Percentiles rank a stretch among this genome's conserved stretches.
phyloP scores from a whole-genome alignment of 768 basidiomycete species.

The Tricholoma furcatifolium region DNA sequence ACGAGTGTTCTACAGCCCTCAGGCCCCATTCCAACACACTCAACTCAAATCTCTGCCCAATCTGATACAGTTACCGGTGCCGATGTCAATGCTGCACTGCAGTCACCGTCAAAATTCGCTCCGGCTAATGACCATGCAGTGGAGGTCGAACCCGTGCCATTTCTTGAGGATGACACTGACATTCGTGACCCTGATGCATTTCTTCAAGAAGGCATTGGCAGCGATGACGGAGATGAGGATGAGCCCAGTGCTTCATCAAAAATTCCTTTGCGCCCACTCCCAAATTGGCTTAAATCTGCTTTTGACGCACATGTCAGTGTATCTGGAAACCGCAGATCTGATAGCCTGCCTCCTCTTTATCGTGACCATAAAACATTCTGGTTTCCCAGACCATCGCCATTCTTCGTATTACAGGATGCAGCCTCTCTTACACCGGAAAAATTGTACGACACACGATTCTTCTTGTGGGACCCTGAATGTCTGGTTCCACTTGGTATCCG shows the following conservation, averaged over 20 bases:
- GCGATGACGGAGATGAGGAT: background rate
- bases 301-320: background rate
- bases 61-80: no score
- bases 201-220: background rate
- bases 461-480: slow-evolving; percentile 16
- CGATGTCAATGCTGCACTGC: no score
- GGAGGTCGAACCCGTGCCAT: no score
- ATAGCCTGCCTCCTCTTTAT: slow-evolving; percentile 1
- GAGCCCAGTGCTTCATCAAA: background rate
- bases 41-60: no score
- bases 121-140: no score
- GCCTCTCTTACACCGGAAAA: slow-evolving; percentile 7
- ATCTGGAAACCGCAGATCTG: background rate
- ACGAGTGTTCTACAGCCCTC: no score
- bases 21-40: no score
- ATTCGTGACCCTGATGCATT: no score
- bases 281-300: background rate
- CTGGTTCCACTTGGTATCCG: background rate
- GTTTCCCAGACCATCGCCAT: slow-evolving; percentile 1
- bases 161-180: no score
- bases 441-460: slow-evolving; percentile 10
- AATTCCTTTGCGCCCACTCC: background rate
- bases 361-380: background rate
- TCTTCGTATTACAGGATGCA: background rate
- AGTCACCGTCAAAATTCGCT: no score